Base-by-base conservation (phyloP, 106 monocot species). In the Allium fistulosum region DNA sequence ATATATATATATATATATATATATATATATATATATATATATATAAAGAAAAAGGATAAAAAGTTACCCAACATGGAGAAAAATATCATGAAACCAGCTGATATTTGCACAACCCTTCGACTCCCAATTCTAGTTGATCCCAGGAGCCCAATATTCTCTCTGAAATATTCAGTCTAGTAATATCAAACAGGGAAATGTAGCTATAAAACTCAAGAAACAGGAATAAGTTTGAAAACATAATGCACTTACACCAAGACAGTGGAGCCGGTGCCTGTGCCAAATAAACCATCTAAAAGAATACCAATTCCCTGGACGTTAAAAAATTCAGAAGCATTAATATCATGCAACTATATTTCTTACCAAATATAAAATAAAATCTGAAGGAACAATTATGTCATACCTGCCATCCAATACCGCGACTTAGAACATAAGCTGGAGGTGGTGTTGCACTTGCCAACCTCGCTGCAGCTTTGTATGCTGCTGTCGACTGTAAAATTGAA, bases 371-470 rank as follows among this genome's bases (percentile, higher is more conserved):
- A 7, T 55, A 12, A 2, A 12, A 12, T 1, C 9, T 22, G 9
- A 60, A 17, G 59, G 14, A 26, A 76, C 13, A 62, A 69, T 47
- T 37, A 52, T 37, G 37, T 15, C 51, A 26, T 22, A 92, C 97
- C 92, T 97, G 97, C 97, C 97, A 99, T 28, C 97, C 97, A 48
- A 99, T 99, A 37, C 97, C 97, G 12, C 92, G 83, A 57, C 97
- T 99, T 46, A 99, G 89, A 9, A 99, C 97, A 76, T 99, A 84
- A 70, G 97, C 89, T 14, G 97, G 97, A 50, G 92, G 97, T 9
- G 97, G 97, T n/a, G 97, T 99, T 11, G 97, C 97, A 69, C 92
- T 99, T 46, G 97, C 86, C 10, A 99, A 66, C 17, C 97, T 86
- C 16, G 97, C 92, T 63, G 92, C 86, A 51, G 97, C 97, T 68